Conservation (phyloP, 176 grass and related monocot genomes). For the Musa beccarii region DNA sequence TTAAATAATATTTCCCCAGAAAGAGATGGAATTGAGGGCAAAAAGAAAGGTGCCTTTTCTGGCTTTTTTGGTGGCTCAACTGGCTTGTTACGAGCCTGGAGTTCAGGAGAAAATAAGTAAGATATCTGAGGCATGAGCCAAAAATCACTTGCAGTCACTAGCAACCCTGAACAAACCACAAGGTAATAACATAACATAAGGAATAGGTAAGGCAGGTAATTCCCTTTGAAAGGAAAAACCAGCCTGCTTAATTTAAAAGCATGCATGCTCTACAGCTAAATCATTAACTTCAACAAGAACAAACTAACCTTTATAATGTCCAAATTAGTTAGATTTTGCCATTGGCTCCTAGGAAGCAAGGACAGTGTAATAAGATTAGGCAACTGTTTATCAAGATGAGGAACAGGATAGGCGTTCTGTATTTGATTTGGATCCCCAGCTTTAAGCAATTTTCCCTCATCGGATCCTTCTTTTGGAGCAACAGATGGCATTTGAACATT, state of each 20-base stretch:
- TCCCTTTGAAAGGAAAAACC: background rate
- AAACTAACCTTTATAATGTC: slow-evolving; percentile 88
- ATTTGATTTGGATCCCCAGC: slow-evolving; percentile 32
- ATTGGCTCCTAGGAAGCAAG: slow-evolving; percentile 93
- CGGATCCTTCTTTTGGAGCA: slow-evolving; percentile 40
- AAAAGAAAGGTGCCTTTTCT: slow-evolving; percentile 96
- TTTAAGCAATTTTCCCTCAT: slow-evolving; percentile 33
- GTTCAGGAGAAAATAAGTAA: background rate
- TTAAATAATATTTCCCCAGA: slow-evolving; percentile 78
- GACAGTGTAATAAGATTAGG: slow-evolving; percentile 89
- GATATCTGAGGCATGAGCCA: background rate
- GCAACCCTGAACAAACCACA: background rate
- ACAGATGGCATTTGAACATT: slow-evolving; percentile 64
- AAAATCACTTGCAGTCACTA: background rate
- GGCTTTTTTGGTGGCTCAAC: slow-evolving; percentile 94
- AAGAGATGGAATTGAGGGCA: slow-evolving; percentile 86
- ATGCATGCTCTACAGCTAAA: background rate
- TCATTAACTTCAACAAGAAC: slow-evolving; percentile 7
- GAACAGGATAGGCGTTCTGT: slow-evolving; percentile 27
- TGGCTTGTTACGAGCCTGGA: slow-evolving; percentile 86
- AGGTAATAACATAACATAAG: background rate
- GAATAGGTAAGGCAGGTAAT: background rate
- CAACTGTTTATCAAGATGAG: slow-evolving; percentile 55
- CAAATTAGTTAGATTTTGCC: slow-evolving; percentile 92
- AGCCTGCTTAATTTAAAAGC: background rate